Percentiles rank a stretch among this genome's conserved stretches.
Evolutionary conservation across 2,329 filamentous ascomycete species (phyloP).

Genomic region (Hypoxylon sp.): DNA sequence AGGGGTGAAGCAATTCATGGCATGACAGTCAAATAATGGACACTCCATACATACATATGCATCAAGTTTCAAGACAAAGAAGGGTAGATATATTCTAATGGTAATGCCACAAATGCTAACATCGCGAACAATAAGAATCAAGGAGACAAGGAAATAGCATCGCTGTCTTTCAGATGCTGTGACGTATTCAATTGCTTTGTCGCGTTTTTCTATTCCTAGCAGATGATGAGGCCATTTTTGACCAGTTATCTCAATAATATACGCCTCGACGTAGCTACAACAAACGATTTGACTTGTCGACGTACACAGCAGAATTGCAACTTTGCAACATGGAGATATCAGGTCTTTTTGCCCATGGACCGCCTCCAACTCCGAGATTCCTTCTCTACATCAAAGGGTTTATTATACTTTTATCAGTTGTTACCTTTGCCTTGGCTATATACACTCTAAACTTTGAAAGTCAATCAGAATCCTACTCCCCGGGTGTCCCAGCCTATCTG

Average conservation of each 20-base stretch:
- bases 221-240: neutral
- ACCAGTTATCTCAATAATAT: neutral
- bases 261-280: neutral
- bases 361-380: conserved; percentile 53
- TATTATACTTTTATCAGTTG: conserved; percentile 56
- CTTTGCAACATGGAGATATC: conserved; percentile 38
- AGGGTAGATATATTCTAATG: too few relatives aligned
- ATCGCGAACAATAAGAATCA: neutral
- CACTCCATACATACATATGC: too few relatives aligned
- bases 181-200: neutral
- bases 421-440: conserved; percentile 55
- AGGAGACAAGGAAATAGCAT: neutral
- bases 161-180: neutral
- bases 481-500: conserved; percentile 56
- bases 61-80: too few relatives aligned
- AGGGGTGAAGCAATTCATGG: too few relatives aligned
- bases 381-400: conserved; percentile 54
- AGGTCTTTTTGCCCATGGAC: conserved; percentile 54
- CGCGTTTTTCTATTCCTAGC: neutral
- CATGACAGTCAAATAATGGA: too few relatives aligned
- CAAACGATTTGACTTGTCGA: neutral
- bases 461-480: conserved; percentile 43
- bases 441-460: conserved; percentile 54
- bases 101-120: too few relatives aligned
- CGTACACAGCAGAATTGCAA: conserved; percentile 1